A percentile compares a stretch with the other conserved stretches of the same genome.
Conservation (phyloP, 371 early-diverging fungal genomes). For the Coemansia sp. region DNA sequence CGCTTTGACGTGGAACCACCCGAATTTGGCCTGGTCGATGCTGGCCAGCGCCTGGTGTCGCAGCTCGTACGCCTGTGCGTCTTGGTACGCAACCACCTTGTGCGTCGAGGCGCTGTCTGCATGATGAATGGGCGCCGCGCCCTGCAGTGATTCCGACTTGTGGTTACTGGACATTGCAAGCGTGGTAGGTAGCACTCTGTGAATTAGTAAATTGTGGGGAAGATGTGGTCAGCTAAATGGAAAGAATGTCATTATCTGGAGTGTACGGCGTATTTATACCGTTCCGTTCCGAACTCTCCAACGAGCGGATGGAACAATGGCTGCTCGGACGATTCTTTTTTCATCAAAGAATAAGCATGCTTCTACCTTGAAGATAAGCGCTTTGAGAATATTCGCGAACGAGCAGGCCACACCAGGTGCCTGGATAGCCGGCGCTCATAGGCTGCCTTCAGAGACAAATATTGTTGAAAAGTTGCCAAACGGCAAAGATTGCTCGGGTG, state of each 20-base stretch:
- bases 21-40: slow-evolving; percentile 58
- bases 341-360: too few species aligned
- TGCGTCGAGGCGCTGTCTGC: not conserved
- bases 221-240: not conserved
- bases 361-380: not conserved
- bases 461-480: not conserved
- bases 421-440: slow-evolving; percentile 1
- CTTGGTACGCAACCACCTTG: not conserved
- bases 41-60: slow-evolving; percentile 52
- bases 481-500: too few species aligned
- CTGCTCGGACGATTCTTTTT: too few species aligned
- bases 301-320: too few species aligned
- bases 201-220: too few species aligned
- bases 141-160: slow-evolving; percentile 10
- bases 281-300: not conserved
- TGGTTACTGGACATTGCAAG: not conserved
- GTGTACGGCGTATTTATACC: not conserved
- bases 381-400: not conserved
- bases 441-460: not conserved
- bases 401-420: not conserved
- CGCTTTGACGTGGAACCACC: slow-evolving; percentile 81
- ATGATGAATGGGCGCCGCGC: not conserved
- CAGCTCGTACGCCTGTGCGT: slow-evolving; percentile 8
- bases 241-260: not conserved
- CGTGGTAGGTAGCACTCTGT: too few species aligned